Base-by-base conservation (phyloP, 805 yeast genomes). In the Spathaspora boniae region DNA sequence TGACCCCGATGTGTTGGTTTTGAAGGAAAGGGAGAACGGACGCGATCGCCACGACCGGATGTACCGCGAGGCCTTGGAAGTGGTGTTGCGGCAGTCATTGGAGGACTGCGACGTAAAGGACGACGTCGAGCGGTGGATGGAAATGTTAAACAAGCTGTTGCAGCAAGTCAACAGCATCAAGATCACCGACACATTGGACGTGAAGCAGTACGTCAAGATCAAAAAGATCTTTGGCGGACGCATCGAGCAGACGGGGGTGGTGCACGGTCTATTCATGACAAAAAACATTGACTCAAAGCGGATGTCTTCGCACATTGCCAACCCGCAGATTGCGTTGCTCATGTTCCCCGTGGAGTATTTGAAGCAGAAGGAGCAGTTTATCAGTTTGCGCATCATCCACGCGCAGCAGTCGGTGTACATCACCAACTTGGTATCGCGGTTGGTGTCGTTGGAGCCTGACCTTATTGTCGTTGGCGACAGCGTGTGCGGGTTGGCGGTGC, bases 311-410 rank as follows among this genome's bases (percentile, higher is more conserved):
- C 51, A 55, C 16, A 67, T 94, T 6, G 49, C 53, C 0, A 70
- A 75, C 33, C 98, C 99, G 0, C 74, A 80, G 36, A 83, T 93
- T 26, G 78, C 91, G 40, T 66, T 94, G 12, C 70, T 93, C 5
- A 81, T 88, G 69, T 93, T 93, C 50, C 96, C 97, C 0, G 62
- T 93, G 17, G 98, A 89, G 51, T 93, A 87, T 46, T 68, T 80
- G 40, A 78, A 82, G 41, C 79, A 77, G 26, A 86, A 82, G 36
- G 87, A 83, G 45, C 86, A 80, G 42, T 82, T 87, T 40, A 78
- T 87, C 57, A 84, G 95, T 51, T 64, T 89, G 37, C 84, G 86
- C 39, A 84, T 94, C 1, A 81, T 91, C 1, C 67, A 86, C 33
- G 84, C 91, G 0, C 98, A 93, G 53, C 97, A 91, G 51, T 67